Evolutionary conservation across 2,329 filamentous ascomycete species (phyloP).

Genomic region (Colletotrichum somersetense): DNA sequence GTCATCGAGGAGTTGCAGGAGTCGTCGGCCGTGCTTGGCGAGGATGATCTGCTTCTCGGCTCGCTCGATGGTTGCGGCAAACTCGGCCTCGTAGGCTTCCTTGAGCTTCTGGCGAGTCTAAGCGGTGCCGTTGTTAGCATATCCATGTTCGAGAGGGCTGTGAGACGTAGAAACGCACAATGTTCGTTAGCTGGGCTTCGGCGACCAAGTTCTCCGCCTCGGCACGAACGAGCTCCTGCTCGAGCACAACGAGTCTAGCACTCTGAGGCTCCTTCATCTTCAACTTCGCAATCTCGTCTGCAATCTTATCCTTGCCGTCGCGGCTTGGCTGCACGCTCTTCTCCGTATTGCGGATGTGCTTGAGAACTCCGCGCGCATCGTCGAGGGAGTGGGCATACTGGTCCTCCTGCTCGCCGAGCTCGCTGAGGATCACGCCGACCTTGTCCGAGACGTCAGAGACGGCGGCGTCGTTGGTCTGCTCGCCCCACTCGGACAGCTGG

Average conservation of each 20-base stretch:
- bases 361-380: constrained; percentile 84
- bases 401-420: constrained; percentile 96
- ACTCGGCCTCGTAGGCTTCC: constrained; percentile 90
- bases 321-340: constrained; percentile 93
- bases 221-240: constrained; percentile 95
- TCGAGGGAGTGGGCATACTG: constrained; percentile 87
- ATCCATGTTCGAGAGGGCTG: not conserved
- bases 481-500: constrained; percentile 96
- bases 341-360: constrained; percentile 95
- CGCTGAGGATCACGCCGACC: constrained; percentile 89
- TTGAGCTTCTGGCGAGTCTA: constrained; percentile 96
- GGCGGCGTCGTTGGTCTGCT: constrained; percentile 87
- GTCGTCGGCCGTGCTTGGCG: constrained; percentile 87
- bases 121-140: not conserved
- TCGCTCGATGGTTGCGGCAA: constrained; percentile 91
- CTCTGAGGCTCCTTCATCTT: constrained; percentile 94
- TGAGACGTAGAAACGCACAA: constrained; percentile 70
- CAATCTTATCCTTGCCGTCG: constrained; percentile 87
- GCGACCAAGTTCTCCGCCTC: constrained; percentile 97
- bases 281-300: constrained; percentile 91
- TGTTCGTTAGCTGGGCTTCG: constrained; percentile 95
- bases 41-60: constrained; percentile 97
- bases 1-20: constrained; percentile 90
- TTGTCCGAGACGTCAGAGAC: constrained; percentile 95
- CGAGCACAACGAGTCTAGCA: constrained; percentile 82